Conservation (phyloP, 371 early-diverging fungal species). For the Actinomortierella wolfii region DNA sequence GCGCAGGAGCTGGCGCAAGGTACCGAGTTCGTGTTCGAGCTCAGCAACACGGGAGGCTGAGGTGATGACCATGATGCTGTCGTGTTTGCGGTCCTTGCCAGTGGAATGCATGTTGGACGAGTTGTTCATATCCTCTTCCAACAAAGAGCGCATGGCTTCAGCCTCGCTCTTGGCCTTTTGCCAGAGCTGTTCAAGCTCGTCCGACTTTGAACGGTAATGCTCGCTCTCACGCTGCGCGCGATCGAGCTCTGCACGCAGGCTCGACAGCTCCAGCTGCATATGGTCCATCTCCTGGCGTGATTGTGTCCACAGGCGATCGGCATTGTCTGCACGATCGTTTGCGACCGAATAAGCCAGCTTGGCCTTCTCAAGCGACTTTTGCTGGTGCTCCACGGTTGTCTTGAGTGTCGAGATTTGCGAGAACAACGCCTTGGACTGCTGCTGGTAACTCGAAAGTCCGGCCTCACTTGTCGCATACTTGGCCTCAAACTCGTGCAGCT, state of each 20-base stretch:
- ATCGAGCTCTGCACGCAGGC: constrained; percentile 32
- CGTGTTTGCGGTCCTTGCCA: constrained; percentile 30
- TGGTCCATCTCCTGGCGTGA: constrained; percentile 38
- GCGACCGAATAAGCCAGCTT: constrained; percentile 40
- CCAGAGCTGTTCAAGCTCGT: constrained; percentile 40
- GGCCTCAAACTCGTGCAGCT: constrained; percentile 50
- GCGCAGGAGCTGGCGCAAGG: constrained; percentile 30
- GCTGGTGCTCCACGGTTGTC: constrained; percentile 47
- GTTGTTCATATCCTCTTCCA: constrained; percentile 41
- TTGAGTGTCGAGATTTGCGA: constrained; percentile 36
- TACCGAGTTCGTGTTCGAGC: constrained; percentile 52
- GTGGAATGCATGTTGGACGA: constrained; percentile 5
- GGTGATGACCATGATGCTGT: constrained; percentile 41
- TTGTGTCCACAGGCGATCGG: constrained; percentile 46
- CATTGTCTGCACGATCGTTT: constrained; percentile 46
- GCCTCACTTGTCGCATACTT: constrained; percentile 42
- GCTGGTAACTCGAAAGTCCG: constrained; percentile 39
- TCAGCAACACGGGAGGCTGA: constrained; percentile 49
- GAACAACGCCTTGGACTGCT: constrained; percentile 28
- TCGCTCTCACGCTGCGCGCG: constrained; percentile 38
- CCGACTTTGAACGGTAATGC: constrained; percentile 40
- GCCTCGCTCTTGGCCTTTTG: constrained; percentile 44
- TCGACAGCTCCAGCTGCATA: constrained; percentile 29
- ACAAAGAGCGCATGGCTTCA: constrained; percentile 32
- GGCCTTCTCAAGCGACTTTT: constrained; percentile 47